Evolutionary conservation across 2,329 filamentous ascomycete genomes (phyloP).

Genomic region (Verticillium isaacii): DNA sequence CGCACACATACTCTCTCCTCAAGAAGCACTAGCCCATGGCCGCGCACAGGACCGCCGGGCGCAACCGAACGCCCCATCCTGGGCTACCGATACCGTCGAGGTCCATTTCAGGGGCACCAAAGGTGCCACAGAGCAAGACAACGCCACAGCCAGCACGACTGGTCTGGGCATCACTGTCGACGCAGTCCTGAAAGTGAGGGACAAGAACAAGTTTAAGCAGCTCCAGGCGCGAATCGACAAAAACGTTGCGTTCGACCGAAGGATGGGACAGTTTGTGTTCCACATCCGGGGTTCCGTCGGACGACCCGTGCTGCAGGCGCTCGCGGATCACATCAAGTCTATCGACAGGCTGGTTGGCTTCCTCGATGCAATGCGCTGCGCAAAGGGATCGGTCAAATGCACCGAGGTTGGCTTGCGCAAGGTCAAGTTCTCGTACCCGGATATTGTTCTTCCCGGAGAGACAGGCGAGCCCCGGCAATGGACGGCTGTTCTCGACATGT

Average conservation of each 20-base stretch:
- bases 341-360: slow-evolving; percentile 69
- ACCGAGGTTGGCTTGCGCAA: slow-evolving; percentile 56
- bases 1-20: slow-evolving; percentile 30
- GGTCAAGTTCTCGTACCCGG: slow-evolving; percentile 65
- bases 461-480: slow-evolving; percentile 26
- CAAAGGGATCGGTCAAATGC: slow-evolving; percentile 49
- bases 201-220: slow-evolving; percentile 49
- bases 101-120: slow-evolving; percentile 46
- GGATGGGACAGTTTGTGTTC: slow-evolving; percentile 58
- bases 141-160: slow-evolving; percentile 1
- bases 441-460: slow-evolving; percentile 18
- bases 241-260: slow-evolving; percentile 57
- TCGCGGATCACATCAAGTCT: slow-evolving; percentile 57
- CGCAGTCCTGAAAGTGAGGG: slow-evolving; percentile 49
- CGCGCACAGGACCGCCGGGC: slow-evolving; percentile 11
- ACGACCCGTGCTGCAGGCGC: slow-evolving; percentile 50
- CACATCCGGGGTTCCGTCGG: slow-evolving; percentile 55
- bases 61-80: slow-evolving; percentile 23
- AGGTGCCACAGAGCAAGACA: not conserved
- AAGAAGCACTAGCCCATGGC: not conserved
- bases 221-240: slow-evolving; percentile 51
- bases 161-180: slow-evolving; percentile 23
- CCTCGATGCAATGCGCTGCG: slow-evolving; percentile 58
- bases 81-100: slow-evolving; percentile 56
- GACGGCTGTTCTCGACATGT: slow-evolving; percentile 55